Conservation (phyloP, 1,284 basidiomycete species). For the Puccinia coronata region DNA sequence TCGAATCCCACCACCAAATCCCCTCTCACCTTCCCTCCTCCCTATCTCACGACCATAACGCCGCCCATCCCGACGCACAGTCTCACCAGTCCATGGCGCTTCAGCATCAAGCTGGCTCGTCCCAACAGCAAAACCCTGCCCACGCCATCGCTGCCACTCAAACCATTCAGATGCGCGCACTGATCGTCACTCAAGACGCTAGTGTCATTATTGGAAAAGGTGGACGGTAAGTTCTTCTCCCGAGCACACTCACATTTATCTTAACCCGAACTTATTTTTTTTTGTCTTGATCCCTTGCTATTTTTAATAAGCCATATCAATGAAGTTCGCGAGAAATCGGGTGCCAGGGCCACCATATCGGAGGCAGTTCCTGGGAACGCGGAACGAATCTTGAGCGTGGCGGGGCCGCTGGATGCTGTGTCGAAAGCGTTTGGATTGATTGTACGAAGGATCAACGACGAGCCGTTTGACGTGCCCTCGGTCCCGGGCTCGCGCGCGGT, state of each 20-base stretch:
- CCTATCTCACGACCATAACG: slow-evolving; percentile 19
- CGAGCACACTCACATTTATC: neutral
- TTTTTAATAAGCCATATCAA: slow-evolving; percentile 75
- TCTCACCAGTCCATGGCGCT: slow-evolving; percentile 12
- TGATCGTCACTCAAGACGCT: slow-evolving; percentile 98
- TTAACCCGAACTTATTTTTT: no score
- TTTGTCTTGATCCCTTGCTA: no score
- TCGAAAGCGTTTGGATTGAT: slow-evolving; percentile 99
- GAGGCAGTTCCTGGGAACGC: slow-evolving; percentile 97
- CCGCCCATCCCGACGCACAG: slow-evolving; percentile 2
- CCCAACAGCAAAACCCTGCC: slow-evolving; percentile 27
- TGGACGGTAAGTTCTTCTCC: slow-evolving; percentile 61
- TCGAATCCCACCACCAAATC: neutral
- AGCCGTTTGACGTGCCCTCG: slow-evolving; percentile 95
- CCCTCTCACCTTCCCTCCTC: neutral
- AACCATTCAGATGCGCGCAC: slow-evolving; percentile 59
- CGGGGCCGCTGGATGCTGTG: slow-evolving; percentile 94
- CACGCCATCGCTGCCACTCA: slow-evolving; percentile 35
- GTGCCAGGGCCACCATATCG: slow-evolving; percentile 89
- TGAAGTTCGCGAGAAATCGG: slow-evolving; percentile 96
- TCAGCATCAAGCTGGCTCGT: slow-evolving; percentile 19
- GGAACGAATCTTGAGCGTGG: slow-evolving; percentile 95
- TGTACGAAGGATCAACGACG: slow-evolving; percentile 97
- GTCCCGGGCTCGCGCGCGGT: slow-evolving; percentile 96
- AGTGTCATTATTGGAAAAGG: slow-evolving; percentile 98